Base-by-base conservation (phyloP, 257 asterid genomes). In the Lycium ferocissimum region DNA sequence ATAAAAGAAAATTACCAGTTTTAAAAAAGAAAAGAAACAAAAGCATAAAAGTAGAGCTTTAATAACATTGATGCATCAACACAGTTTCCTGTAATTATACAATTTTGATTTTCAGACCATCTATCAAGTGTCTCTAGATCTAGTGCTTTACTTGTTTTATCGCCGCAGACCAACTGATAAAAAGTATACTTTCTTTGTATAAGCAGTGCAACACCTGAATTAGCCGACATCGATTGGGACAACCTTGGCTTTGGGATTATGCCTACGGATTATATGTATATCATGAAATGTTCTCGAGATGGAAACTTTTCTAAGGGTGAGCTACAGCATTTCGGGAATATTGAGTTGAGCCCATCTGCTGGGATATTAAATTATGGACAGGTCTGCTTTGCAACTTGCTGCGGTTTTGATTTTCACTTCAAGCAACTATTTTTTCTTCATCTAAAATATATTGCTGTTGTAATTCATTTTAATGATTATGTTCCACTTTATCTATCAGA, bases 351-450 rank as follows among this genome's bases (percentile, higher is more conserved):
- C 89, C 98, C 99, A 5, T 97, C 96, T 80, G 90, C 98, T 67
- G 98, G 99, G 43, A 87, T 95, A 89, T 90, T 97, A 88, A 97
- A 97, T 84, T 97, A 97, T 22, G 99, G 99, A 5, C 98, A 97
- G 98, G 99, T 97, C 84, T 26, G 33, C 33, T 26, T 26, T 26
- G 33, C 33, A 26, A 26, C 33, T 26, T 26, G 33, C 33, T 26
- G 33, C 1, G 33, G 33, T 26, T 26, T 26, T 26, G 33, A 26
- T 26, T 26, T 26, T 26, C 33, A 26, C 33, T 26, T 26, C 33
- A 26, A 26, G 33, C 33, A 26, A 26, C 33, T 26, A 26, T 26
- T 26, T 26, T 26, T 26, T 26, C 33, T 26, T 26, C 33, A 26
- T 26, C 33, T 26, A 26, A 26, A 26, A 26, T 26, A 26, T 26